Conservation (phyloP, 768 basidiomycete species). For the Plicaturopsis crispa region DNA sequence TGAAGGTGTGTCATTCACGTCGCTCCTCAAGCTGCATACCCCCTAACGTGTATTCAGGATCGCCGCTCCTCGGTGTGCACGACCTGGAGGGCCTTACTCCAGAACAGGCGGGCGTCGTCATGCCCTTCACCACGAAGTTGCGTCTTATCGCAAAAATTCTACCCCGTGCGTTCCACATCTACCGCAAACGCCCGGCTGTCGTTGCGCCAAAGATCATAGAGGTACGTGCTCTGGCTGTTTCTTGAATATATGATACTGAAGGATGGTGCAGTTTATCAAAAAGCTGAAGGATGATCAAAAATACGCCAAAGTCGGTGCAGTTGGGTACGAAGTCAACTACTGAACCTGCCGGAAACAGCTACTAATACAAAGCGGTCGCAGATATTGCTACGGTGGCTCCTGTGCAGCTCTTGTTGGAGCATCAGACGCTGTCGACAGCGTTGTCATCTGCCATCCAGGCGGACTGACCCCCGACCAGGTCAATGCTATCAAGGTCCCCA, state of each 20-base stretch:
- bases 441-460: constrained; percentile 36
- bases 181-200: constrained; percentile 17
- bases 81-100: constrained; percentile 20
- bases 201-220: constrained; percentile 16
- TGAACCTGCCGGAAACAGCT: not conserved
- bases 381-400: constrained; percentile 31
- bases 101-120: constrained; percentile 19
- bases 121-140: constrained; percentile 10
- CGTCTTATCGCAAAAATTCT: constrained; percentile 13
- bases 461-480: constrained; percentile 20
- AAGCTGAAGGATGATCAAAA: constrained; percentile 28
- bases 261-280: constrained; percentile 27
- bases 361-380: constrained; percentile 8
- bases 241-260: too few species aligned
- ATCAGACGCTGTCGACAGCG: constrained; percentile 24
- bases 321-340: constrained; percentile 25
- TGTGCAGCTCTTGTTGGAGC: constrained; percentile 20
- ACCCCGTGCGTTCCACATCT: constrained; percentile 12
- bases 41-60: constrained; percentile 12
- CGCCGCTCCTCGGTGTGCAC: constrained; percentile 17
- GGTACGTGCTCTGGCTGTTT: constrained; percentile 10
- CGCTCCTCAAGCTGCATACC: not conserved
- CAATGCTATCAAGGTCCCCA: constrained; percentile 25
- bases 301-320: constrained; percentile 32
- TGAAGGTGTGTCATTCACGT: constrained; percentile 28